Percentiles rank a stretch among this genome's conserved stretches.
These are phyloP conservation scores for Choiromyces venosus DNA, from an alignment of 495 filamentous ascomycete genomes.

Conservation along the genomic window DNA sequence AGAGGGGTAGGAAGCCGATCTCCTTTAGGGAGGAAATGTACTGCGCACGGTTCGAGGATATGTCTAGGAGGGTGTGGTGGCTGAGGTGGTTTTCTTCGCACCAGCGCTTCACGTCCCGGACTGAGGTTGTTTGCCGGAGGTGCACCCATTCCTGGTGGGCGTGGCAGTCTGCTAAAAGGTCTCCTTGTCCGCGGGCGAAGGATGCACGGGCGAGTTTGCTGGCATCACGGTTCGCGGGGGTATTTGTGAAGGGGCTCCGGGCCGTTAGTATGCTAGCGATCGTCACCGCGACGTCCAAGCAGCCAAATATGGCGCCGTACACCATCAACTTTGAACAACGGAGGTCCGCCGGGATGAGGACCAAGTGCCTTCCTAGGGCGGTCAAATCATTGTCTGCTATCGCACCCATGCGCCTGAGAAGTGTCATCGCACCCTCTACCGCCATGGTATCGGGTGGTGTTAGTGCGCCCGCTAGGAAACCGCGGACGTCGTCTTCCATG, in stretches of 20 bases:
- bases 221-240: constrained; percentile 72
- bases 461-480: constrained; percentile 77
- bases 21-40: constrained; percentile 82
- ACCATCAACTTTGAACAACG: constrained; percentile 93
- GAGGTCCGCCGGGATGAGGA: constrained; percentile 80
- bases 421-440: constrained; percentile 71
- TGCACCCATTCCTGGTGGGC: constrained; percentile 78
- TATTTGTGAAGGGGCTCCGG: constrained; percentile 75
- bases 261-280: constrained; percentile 85
- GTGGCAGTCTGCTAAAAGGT: constrained; percentile 75
- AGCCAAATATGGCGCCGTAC: constrained; percentile 87
- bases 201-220: constrained; percentile 66
- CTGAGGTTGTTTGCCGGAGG: constrained; percentile 52
- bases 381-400: constrained; percentile 78
- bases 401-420: constrained; percentile 81
- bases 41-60: constrained; percentile 76
- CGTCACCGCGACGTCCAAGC: constrained; percentile 79
- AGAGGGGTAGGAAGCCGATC: constrained; percentile 65
- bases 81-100: constrained; percentile 87
- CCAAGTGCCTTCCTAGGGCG: constrained; percentile 80
- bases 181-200: constrained; percentile 74
- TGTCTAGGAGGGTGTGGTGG: constrained; percentile 74
- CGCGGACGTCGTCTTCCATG: constrained; percentile 79
- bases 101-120: constrained; percentile 65
- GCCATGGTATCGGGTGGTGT: constrained; percentile 80